These are phyloP conservation scores for Colletotrichum scovillei DNA, from an alignment of 2,329 filamentous ascomycete genomes.

Conservation along the genomic window DNA sequence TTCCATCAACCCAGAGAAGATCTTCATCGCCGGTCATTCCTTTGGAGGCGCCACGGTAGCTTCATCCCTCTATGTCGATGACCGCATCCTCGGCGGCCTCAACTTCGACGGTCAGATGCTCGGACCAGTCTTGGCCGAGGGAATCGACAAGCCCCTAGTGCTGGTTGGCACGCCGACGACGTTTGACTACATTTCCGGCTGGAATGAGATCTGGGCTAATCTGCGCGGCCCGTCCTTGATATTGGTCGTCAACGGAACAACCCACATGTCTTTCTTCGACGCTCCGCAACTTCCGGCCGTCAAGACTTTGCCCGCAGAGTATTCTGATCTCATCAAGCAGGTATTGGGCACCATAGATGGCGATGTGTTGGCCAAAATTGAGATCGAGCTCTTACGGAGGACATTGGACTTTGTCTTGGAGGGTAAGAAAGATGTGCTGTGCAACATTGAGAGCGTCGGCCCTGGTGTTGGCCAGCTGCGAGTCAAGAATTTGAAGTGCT, in stretches of 20 bases:
- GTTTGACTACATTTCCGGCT: slow-evolving; percentile 43
- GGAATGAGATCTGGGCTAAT: slow-evolving; percentile 44
- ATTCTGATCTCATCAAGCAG: not conserved
- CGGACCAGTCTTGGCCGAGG: slow-evolving; percentile 41
- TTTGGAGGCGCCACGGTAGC: slow-evolving; percentile 51
- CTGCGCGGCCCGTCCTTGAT: slow-evolving; percentile 42
- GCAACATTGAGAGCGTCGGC: not conserved
- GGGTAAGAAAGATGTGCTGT: not conserved
- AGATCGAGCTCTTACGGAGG: not conserved
- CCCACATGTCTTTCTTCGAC: slow-evolving; percentile 47
- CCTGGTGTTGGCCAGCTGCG: not conserved
- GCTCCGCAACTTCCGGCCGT: slow-evolving; percentile 6
- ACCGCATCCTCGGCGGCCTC: slow-evolving; percentile 48
- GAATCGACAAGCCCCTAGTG: slow-evolving; percentile 44
- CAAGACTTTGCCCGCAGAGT: not conserved
- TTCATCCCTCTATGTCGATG: slow-evolving; percentile 43
- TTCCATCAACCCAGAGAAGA: slow-evolving; percentile 23
- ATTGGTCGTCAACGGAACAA: slow-evolving; percentile 39
- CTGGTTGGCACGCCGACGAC: slow-evolving; percentile 42
- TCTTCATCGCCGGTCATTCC: slow-evolving; percentile 52
- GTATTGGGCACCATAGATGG: slow-evolving; percentile 12
- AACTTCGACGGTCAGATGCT: slow-evolving; percentile 53
- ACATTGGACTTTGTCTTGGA: not conserved
- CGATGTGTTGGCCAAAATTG: not conserved
- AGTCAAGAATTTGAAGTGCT: not conserved